Base-by-base conservation (phyloP, 2,329 filamentous ascomycete genomes). In the Neopestalotiopsis rosae region DNA sequence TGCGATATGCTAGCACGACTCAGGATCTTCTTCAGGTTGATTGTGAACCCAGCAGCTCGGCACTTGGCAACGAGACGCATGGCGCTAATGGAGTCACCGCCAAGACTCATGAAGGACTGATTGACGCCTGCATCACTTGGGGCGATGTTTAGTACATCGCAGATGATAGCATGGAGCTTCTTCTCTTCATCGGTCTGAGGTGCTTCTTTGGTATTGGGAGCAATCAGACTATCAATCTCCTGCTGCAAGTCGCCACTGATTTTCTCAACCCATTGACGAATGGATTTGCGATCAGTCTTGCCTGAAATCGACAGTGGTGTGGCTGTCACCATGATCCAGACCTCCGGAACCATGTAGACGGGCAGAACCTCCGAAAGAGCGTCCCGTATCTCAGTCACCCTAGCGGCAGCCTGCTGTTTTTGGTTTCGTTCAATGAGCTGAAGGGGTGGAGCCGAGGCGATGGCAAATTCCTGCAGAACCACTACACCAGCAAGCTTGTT, bases 81-180 rank as follows among this genome's bases (percentile, higher is more conserved):
- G 5, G 73, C 72, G 20, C 67, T 71, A 5, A 75, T 74, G 0
- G 73, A 75, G 24, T 74, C 73, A 24, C 73, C 72, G 17, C 73
- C 73, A 17, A 74, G 68, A 1, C 70, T 67, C 38, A 72, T 40
- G 64, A 75, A 75, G 10, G 65, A 59, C 20, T 49, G 52, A n/a
- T 67, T 61, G 65, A 67, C 52, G 24, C 65, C 65, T 10, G 56
- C 40, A 17, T 67, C 17, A 4, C 24, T 24, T 6, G 56, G n/a
- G 1, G 32, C 2, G 14, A 59, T 28, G n/a, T 67, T 67, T 28
- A 67, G 65, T 6, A 67, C 65, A 56, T 61, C 65, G 13, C 52
- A 67, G 9, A 59, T n/a, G 34, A 67, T 59, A 10, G 52, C 9
- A 30, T 67, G 65, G 6, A 67, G 63, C 65, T 68, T n/a, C 72